phyloP scores from a whole-genome alignment of 1,284 basidiomycete species.

The Leccinum solheimii region DNA sequence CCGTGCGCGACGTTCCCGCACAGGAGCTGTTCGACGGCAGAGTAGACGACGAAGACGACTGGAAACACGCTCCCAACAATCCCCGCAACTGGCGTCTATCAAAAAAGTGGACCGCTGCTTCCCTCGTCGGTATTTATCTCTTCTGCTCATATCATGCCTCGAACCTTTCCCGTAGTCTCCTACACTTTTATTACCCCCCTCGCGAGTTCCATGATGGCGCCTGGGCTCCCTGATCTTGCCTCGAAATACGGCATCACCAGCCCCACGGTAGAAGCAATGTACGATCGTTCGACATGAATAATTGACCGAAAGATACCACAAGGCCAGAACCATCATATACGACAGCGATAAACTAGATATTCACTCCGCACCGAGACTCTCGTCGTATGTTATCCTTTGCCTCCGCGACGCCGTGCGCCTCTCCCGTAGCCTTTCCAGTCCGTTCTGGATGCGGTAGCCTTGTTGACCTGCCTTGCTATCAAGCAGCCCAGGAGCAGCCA shows the following conservation, averaged over 20 bases:
- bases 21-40: slow-evolving; percentile 47
- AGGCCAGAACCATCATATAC: background rate
- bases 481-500: slow-evolving; percentile 60
- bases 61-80: slow-evolving; percentile 61
- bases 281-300: no score
- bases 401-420: slow-evolving; percentile 42
- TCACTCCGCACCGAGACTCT: slow-evolving; percentile 23
- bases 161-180: slow-evolving; percentile 46
- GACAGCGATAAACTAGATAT: background rate
- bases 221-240: slow-evolving; percentile 66
- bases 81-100: slow-evolving; percentile 61
- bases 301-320: no score
- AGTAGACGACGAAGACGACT: slow-evolving; percentile 50
- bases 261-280: slow-evolving; percentile 57
- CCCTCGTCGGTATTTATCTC: slow-evolving; percentile 49
- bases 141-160: background rate
- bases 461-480: slow-evolving; percentile 61
- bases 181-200: slow-evolving; percentile 73
- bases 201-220: slow-evolving; percentile 80
- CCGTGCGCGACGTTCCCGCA: slow-evolving; percentile 28
- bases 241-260: slow-evolving; percentile 58
- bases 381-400: slow-evolving; percentile 35
- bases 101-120: slow-evolving; percentile 66
- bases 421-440: slow-evolving; percentile 63
- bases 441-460: slow-evolving; percentile 60